Evolutionary conservation across 371 early-diverging fungal species (phyloP), one percentile per base, ranked within the genome.

Genomic region (Coemansia sp.): DNA sequence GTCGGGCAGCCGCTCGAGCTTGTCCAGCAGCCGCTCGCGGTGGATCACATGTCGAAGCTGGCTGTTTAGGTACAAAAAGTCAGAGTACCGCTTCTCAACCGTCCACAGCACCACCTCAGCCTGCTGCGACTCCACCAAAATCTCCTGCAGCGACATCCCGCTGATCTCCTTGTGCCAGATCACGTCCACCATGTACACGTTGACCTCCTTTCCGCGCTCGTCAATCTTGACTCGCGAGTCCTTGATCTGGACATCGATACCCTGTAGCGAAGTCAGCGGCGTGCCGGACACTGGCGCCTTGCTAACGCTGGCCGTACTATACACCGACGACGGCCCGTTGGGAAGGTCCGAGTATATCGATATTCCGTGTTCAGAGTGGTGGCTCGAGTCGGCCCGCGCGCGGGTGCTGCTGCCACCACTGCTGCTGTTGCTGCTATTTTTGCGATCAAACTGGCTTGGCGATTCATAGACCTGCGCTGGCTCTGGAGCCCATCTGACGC

Each of bases 31-130:
- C 42, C 62, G 45, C 36, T 63, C 67, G 31, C 67, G 78, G 55
- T 83, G 80, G 57, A 82, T 68, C 36, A 71, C 80, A 41, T 67
- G 55, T 36, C 75, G 65, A 69, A 92, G 90, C 81, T 85, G 84
- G 36, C 79, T 66, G 70, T 94, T 91, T 32, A 95, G 76, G 20
- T 77, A 67, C 41, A 88, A 65, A 73, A 95, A 87, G 73, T 95
- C 94, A 5, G 85, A 78, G 66, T 92, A 91, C 36, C 82, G 79
- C 75, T 95, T 95, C 69, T 90, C 88, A 31, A 93, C 80, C 26
- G 86, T 82, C 93, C 94, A 93, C 43, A 89, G 67, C 57, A 92
- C 86, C 35, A 78, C 67, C 4, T 66, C 81, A 10, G 73, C 60
- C 34, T 65, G 66, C 62, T 80, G 75, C 48, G 57, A 74, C 56